phyloP scores from a whole-genome alignment of 1,284 basidiomycete species.

The Ustilago loliicola region DNA sequence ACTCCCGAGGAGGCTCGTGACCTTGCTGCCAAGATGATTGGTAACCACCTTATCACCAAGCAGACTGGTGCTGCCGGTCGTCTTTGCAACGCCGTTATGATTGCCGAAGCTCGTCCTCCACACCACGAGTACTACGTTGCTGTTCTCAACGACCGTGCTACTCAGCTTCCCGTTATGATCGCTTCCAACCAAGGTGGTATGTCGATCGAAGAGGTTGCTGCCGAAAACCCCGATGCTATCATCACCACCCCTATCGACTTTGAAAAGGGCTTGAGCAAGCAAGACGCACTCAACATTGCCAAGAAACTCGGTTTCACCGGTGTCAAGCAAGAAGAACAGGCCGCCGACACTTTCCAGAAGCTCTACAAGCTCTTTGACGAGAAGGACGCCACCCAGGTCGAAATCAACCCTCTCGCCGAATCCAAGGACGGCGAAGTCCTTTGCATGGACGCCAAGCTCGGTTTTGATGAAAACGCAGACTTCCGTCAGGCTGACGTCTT shows the following conservation, averaged over 20 bases:
- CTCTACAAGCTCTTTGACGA: constrained; percentile 98
- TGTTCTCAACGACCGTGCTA: constrained; percentile 92
- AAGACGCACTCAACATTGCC: constrained; percentile 83
- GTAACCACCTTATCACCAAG: constrained; percentile 96
- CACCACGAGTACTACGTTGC: constrained; percentile 99
- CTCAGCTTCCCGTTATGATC: constrained; percentile 91
- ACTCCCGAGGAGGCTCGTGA: constrained; percentile 92
- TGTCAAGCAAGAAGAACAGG: constrained; percentile 80
- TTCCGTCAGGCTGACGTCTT: constrained; percentile 96
- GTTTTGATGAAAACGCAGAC: constrained; percentile 98
- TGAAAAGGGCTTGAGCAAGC: constrained; percentile 82
- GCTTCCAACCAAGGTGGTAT: constrained; percentile 82
- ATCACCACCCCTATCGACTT: constrained; percentile 95
- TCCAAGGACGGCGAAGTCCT: constrained; percentile 92
- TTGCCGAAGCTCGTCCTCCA: constrained; percentile 93
- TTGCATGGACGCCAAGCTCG: constrained; percentile 99
- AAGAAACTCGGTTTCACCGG: constrained; percentile 90
- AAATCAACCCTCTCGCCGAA: constrained; percentile 99
- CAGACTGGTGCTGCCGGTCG: constrained; percentile 95
- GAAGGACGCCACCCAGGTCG: constrained; percentile 99
- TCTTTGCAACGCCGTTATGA: constrained; percentile 97
- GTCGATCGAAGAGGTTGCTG: constrained; percentile 99
- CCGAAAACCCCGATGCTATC: constrained; percentile 93
- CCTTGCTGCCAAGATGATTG: constrained; percentile 92
- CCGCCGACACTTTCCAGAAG: constrained; percentile 93